Percentiles rank a stretch among this genome's conserved stretches.
phyloP scores from a whole-genome alignment of 2,329 filamentous ascomycete species.

The Epichloe glyceriae region DNA sequence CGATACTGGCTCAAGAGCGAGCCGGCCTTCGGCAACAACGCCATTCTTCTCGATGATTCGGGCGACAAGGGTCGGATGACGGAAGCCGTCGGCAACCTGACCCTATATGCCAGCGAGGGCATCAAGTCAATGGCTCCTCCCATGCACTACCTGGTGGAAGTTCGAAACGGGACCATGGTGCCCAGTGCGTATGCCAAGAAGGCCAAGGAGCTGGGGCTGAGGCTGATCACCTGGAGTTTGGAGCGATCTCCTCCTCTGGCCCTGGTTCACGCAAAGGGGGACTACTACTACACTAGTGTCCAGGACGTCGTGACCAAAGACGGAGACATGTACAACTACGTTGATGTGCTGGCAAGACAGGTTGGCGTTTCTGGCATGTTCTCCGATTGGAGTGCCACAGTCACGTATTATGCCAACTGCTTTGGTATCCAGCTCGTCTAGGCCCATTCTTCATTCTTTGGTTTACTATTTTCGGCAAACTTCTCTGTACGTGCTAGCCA shows the following conservation, averaged over 20 bases:
- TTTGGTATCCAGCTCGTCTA: constrained; percentile 25
- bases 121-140: constrained; percentile 52
- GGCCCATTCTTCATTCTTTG: background rate
- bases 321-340: constrained; percentile 52
- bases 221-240: constrained; percentile 56
- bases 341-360: constrained; percentile 50
- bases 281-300: constrained; percentile 45
- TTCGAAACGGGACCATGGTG: constrained; percentile 40
- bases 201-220: constrained; percentile 47
- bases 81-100: constrained; percentile 42
- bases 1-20: constrained; percentile 53
- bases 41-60: constrained; percentile 51
- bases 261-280: constrained; percentile 29
- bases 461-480: too few species aligned
- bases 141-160: constrained; percentile 46
- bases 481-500: too few species aligned
- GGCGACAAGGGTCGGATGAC: constrained; percentile 41
- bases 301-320: constrained; percentile 44
- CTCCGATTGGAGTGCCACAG: constrained; percentile 55
- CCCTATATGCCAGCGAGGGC: constrained; percentile 40
- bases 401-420: constrained; percentile 62
- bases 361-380: constrained; percentile 51
- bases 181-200: constrained; percentile 49
- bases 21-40: constrained; percentile 47
- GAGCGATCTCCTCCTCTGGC: constrained; percentile 51